These are phyloP conservation scores for Boletus coccyginus DNA, from an alignment of 768 basidiomycete genomes.

Conservation along the genomic window DNA sequence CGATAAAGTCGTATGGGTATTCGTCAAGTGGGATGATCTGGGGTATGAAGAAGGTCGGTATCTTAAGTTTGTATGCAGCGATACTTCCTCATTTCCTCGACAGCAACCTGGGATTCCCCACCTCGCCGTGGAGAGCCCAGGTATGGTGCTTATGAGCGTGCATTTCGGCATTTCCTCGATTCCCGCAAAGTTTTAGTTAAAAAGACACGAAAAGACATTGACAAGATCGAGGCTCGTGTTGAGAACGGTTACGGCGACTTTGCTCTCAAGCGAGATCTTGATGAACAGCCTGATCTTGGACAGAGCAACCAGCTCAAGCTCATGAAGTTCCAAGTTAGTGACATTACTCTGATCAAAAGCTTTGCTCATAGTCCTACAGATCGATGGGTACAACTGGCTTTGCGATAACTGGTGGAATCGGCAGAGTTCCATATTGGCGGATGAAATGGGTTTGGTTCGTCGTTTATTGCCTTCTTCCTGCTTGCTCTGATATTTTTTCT, in stretches of 20 bases:
- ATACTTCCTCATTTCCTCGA: background rate
- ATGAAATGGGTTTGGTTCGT: constrained; percentile 93
- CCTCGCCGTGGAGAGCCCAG: constrained; percentile 55
- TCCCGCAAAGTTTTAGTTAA: constrained; percentile 63
- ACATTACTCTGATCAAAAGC: constrained; percentile 1
- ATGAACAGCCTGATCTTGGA: constrained; percentile 63
- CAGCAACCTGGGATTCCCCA: constrained; percentile 94
- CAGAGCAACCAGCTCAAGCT: constrained; percentile 62
- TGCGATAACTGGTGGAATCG: constrained; percentile 85
- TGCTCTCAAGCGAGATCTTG: constrained; percentile 41
- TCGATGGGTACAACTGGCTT: constrained; percentile 83
- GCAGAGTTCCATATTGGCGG: constrained; percentile 87
- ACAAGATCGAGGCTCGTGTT: constrained; percentile 49
- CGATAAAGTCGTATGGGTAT: constrained; percentile 70
- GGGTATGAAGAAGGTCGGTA: constrained; percentile 86
- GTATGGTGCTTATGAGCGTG: constrained; percentile 63
- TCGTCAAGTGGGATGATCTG: constrained; percentile 91
- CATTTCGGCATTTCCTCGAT: constrained; percentile 63
- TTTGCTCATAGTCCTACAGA: constrained; percentile 37
- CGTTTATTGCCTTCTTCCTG: background rate
- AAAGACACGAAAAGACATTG: constrained; percentile 38
- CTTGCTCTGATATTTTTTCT: constrained; percentile 6
- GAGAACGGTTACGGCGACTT: constrained; percentile 52
- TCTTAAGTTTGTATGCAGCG: background rate
- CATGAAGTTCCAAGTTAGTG: constrained; percentile 82